These are phyloP conservation scores for Malus asiatica DNA, from an alignment of 306 rosid species.

Conservation along the genomic window DNA sequence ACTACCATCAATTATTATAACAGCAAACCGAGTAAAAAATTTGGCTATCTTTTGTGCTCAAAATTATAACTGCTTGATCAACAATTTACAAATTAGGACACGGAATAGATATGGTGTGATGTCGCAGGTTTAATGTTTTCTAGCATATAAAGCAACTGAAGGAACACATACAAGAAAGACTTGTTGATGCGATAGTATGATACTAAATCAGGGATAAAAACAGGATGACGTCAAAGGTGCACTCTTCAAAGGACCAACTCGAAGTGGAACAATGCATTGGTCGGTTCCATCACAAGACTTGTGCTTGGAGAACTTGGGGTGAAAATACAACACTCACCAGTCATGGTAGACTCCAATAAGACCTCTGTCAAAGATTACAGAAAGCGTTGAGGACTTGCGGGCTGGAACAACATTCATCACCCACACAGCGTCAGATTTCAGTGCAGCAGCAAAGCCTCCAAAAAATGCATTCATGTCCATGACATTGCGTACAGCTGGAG, in stretches of 20 bases:
- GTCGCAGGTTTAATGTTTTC: neutral
- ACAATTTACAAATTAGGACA: neutral
- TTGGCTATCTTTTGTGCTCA: neutral
- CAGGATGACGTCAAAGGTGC: neutral
- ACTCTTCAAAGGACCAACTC: neutral
- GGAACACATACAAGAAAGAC: neutral
- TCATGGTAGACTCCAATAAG: constrained; percentile 91
- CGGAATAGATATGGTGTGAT: constrained; percentile 1
- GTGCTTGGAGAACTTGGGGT: neutral
- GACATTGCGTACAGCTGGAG: constrained; percentile 76
- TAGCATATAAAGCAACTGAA: neutral
- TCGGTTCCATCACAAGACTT: neutral
- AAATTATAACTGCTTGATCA: neutral
- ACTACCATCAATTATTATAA: neutral
- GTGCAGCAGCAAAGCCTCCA: constrained; percentile 96
- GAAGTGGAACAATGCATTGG: neutral
- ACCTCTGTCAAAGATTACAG: constrained; percentile 79
- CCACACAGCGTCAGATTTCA: constrained; percentile 81
- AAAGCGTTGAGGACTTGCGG: constrained; percentile 64
- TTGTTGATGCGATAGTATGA: neutral
- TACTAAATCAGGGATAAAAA: neutral
- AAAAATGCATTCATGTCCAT: constrained; percentile 97
- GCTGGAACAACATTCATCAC: constrained; percentile 92
- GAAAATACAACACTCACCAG: constrained; percentile 50
- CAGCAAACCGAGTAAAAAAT: neutral